Evolutionary conservation across 1,139 yeast species (phyloP), one percentile per base, ranked within the genome.

Genomic region (Tardiomyces blankii): DNA sequence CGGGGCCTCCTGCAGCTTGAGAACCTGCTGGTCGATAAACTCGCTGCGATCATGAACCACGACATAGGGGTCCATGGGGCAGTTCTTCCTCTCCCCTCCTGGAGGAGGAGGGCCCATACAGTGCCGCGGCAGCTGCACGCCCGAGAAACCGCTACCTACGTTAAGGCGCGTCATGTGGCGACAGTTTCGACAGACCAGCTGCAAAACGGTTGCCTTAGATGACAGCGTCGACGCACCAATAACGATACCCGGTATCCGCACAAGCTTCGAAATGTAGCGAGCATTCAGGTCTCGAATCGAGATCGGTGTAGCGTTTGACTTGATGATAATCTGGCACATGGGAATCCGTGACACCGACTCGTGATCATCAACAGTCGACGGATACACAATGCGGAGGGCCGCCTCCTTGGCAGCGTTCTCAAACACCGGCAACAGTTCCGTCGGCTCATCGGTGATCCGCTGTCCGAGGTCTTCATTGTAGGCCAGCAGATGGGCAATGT

Each of bases 1-100:
- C 13, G 98, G 97, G 14, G 94, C 75, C 62, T 91, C 99, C 63
- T 91, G 99, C 46, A 93, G 72, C 62, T 93, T 93, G 59, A 93
- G 73, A 23, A 84, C 80, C 64, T 93, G 99, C 63, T 93, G 97
- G 65, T 93, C 98, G 48, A 91, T 83, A 62, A 89, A 93, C 16
- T 77, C 72, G 1, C 96, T 88, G 60, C 87, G 85, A 62, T 91
- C 97, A 63, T 91, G 98, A 39, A 87, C 91, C 51, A 93, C 84
- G 38, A 86, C 78, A 58, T 88, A 93, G 1, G 99, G 98, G 56
- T 91, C 96, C 18, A 81, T 75, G 2, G 95, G 95, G 66, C 97
- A 88, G 27, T 47, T 50, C 45, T 78, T 80, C 52, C 72, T 75
- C 42, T 77, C 73, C 48, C 78, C 82, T 45, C 78, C 75, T 6